Base-by-base conservation (phyloP, 2,329 filamentous ascomycete genomes). In the Lomentospora prolificans region DNA sequence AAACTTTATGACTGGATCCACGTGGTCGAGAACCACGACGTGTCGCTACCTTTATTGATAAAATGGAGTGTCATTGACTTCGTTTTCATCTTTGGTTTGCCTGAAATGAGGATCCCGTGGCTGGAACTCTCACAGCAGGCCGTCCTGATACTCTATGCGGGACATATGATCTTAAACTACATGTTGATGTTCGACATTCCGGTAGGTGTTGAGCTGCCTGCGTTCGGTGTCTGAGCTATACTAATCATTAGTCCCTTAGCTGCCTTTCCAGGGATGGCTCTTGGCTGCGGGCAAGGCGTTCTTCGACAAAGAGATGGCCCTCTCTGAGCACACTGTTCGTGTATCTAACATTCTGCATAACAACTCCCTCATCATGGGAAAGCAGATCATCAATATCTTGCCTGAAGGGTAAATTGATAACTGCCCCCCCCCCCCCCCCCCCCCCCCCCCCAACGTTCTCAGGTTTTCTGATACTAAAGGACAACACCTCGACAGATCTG, bases 311-410 rank as follows among this genome's bases (percentile, higher is more conserved):
- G 94, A 99, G 71, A 73, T 96, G 58, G 90, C 92, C 53, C 87
- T 99, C 61, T 94, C 89, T n/a, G 95, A 96, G 69, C 85, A 87
- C 61, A 89, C 85, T 65, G 92, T 99, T 67, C 95, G 95, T 66
- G 84, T 91, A 14, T 87, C 86, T 27, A 85, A 81, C 59, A 91
- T 99, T 60, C 76, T 96, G 59, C 89, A 96, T 67, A 96, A 97
- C 67, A 82, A 89, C 30, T 96, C 91, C 22, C 79, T 97, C 65
- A 97, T 99, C 60, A 80, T 96, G 72, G 94, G 94, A 65, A 94
- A 90, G 69, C 91, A 97, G 72, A 95, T 96, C 63, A 92, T 99
- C 70, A 94, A 99, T 67, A 96, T 99, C 65, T 76, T 99, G 56
- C 94, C 94, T 2, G 94, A 99, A 75, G 95, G 95, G 75, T 86